Base-by-base conservation (phyloP, 768 basidiomycete genomes). In the Lentinula raphanica region DNA sequence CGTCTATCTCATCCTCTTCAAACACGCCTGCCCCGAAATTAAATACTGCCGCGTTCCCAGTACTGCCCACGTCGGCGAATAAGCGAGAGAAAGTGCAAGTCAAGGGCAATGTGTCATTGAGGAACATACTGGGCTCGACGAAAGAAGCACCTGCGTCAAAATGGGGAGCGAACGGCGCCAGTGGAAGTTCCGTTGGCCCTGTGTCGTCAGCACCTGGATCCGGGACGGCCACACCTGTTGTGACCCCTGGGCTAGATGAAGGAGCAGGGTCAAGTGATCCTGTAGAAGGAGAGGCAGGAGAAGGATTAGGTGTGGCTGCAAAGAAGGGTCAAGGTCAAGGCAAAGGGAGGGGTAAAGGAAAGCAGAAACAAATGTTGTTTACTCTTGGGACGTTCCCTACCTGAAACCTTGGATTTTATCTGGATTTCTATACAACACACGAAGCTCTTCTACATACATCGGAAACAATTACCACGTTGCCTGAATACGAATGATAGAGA, bases 351-450 rank as follows among this genome's bases (percentile, higher is more conserved):
- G 81, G 82, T 0, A 94, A 92, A 67, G 85, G 84, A 1, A 92
- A 92, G 70, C 83, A 85, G 68, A 93, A 93, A 72, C 89, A 93
- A 77, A 92, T 84, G 8, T 69, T 94, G 62, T 94, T 93, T 65
- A 92, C 56, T 46, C 31, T 57, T 0, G 56, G 56, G 32, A 49
- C 56, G 21, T 57, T 57, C 21, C 56, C 56, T 48, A 49, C 56
- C 5, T 44, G 23, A 21, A 4, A 19, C 21, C 19, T 23, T 12
- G 4, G 23, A 25, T n/a, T n/a, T n/a, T n/a, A n/a, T n/a, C n/a
- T n/a, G n/a, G n/a, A n/a, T n/a, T n/a, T n/a, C n/a, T n/a, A n/a
- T n/a, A n/a, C n/a, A n/a, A n/a, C n/a, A n/a, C n/a, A n/a, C n/a
- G n/a, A n/a, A n/a, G n/a, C n/a, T n/a, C n/a, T n/a, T n/a, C n/a